Evolutionary conservation across 345 rosid species (phyloP), one percentile per base, ranked within the genome.

Genomic region (Gossypium ekmanianum): DNA sequence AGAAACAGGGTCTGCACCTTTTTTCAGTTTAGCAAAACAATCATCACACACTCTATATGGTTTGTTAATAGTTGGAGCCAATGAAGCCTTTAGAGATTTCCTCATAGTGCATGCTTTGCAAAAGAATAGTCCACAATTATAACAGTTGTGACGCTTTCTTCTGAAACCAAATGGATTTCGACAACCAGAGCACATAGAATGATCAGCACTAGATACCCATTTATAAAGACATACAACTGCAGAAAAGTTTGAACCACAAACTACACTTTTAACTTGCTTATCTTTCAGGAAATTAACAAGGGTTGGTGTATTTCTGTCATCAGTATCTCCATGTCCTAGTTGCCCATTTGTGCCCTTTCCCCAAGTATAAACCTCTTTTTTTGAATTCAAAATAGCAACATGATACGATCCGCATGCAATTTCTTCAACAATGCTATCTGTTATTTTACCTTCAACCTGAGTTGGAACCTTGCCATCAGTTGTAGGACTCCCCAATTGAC

Each of bases 121-220:
- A 75, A 94, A 92, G 51, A 92, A 88, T 22, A 94, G 72, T 58
- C 98, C 98, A 68, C 98, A 94, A 72, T 94, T 94, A 82, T 94
- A 94, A 84, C 98, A 94, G 79, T 92, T 94, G 87, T 92, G 98
- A 17, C 94, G 94, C 79, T 94, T 94, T 85, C 97, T 90, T 84
- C 91, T 85, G 66, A 94, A 92, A 71, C 84, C 88, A 77, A 92
- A 94, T 56, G 88, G 92, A 78, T 90, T 89, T 18, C 79, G 97
- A 52, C 98, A 94, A 73, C 88, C 91, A n/a, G 90, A 88, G 82
- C 97, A 94, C 16, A 85, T 67, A 22, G 93, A 88, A 71, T 90
- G 92, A 78, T 89, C 96, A 71, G 86, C 83, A 72, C 87, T 84
- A 41, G 91, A 77, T 73, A 89, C 84, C 90, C 86, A 83, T 80